A percentile compares a stretch with the other conserved stretches of the same genome.
These are phyloP conservation scores for Penium margaritaceum DNA, from an alignment of 139 green algal species.

Conservation along the genomic window DNA sequence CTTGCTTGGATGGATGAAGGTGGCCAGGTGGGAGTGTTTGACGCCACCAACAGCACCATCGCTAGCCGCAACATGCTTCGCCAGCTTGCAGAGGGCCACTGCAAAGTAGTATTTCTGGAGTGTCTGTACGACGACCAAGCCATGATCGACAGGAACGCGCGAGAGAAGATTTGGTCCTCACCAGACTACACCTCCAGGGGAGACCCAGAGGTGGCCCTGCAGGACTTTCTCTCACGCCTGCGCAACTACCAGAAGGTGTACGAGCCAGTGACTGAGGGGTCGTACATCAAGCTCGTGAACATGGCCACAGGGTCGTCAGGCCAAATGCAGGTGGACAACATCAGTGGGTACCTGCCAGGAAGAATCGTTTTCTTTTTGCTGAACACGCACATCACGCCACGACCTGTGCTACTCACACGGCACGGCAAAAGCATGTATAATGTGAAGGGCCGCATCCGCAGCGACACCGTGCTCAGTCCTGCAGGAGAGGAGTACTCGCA, in stretches of 20 bases:
- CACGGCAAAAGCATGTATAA: conserved; percentile 45
- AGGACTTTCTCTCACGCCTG: conserved; percentile 79
- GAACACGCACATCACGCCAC: conserved; percentile 46
- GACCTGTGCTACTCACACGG: conserved; percentile 41
- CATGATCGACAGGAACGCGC: conserved; percentile 80
- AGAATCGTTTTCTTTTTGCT: conserved; percentile 90
- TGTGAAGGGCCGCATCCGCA: conserved; percentile 37
- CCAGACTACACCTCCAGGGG: conserved; percentile 73
- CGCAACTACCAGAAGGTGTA: conserved; percentile 81
- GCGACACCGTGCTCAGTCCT: conserved; percentile 40
- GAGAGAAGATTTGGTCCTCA: conserved; percentile 76
- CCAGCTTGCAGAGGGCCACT: conserved; percentile 20
- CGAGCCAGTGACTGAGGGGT: conserved; percentile 65
- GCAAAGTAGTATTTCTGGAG: conserved; percentile 76
- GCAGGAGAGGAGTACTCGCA: conserved; percentile 68
- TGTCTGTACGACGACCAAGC: conserved; percentile 79
- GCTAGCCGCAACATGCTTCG: conserved; percentile 64
- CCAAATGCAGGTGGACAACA: conserved; percentile 73
- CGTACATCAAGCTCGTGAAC: conserved; percentile 96
- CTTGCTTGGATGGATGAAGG: conserved; percentile 60
- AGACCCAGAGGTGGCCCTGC: conserved; percentile 46
- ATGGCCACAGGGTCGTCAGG: conserved; percentile 53
- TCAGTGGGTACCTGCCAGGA: conserved; percentile 86
- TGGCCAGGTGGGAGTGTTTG: conserved; percentile 79
- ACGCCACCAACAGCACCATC: conserved; percentile 89